Conservation (phyloP, 139 green algal species). For the Trebouxia sp. region DNA sequence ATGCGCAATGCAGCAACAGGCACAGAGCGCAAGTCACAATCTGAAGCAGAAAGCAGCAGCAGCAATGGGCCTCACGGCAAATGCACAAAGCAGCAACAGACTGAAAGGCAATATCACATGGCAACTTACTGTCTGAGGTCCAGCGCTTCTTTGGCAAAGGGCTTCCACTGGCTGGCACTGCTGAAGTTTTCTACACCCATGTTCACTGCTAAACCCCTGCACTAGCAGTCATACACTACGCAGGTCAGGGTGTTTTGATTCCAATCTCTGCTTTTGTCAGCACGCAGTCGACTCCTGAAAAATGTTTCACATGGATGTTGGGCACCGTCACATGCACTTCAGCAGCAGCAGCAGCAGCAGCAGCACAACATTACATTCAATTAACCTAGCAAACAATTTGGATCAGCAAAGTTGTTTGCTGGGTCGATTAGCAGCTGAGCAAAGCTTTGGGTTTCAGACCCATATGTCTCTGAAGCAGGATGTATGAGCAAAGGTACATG, state of each 20-base stretch:
- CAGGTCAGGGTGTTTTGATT: too few relatives aligned
- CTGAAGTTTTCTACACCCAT: slow-evolving; percentile 37
- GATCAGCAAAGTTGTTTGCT: too few relatives aligned
- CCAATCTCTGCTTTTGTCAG: too few relatives aligned
- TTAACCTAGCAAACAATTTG: too few relatives aligned
- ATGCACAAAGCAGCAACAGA: background rate
- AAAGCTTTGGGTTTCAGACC: too few relatives aligned
- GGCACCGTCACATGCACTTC: too few relatives aligned
- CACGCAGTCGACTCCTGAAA: too few relatives aligned
- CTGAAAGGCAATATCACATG: background rate
- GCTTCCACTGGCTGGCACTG: slow-evolving; percentile 22
- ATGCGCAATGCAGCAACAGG: background rate
- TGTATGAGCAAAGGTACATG: background rate
- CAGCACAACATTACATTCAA: too few relatives aligned
- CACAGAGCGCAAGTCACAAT: background rate
- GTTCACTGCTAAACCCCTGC: slow-evolving; percentile 23
- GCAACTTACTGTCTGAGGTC: background rate
- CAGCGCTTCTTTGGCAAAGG: slow-evolving; percentile 21
- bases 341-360: too few relatives aligned
- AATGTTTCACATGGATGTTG: too few relatives aligned
- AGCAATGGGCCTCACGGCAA: background rate
- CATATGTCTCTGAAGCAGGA: background rate
- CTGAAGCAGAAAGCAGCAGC: background rate
- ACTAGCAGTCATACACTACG: background rate
- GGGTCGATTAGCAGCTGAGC: too few relatives aligned